Evolutionary conservation across 1,139 yeast genomes (phyloP).

Genomic region (Lodderomyces oxycetoniae): DNA sequence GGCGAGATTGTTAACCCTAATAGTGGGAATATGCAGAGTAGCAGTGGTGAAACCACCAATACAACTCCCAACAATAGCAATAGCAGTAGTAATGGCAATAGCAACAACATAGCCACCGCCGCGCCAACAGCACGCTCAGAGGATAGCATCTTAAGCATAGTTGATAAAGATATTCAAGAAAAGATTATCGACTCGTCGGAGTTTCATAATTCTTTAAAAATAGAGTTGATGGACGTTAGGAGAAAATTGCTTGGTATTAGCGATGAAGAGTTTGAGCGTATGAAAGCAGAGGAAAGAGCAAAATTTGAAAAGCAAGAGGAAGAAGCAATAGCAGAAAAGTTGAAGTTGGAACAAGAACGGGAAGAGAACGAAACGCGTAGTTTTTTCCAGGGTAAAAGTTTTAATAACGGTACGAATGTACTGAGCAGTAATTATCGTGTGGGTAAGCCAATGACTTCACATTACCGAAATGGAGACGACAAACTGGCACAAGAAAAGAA

Average conservation of each 20-base stretch:
- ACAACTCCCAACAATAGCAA: not conserved
- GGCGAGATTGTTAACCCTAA: constrained; percentile 29
- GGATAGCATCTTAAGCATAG: constrained; percentile 26
- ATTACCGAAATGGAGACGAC: not conserved
- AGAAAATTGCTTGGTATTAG: constrained; percentile 32
- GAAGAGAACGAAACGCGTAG: constrained; percentile 5
- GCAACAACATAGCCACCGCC: too few relatives aligned
- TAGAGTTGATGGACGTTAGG: constrained; percentile 34
- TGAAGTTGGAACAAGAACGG: constrained; percentile 11
- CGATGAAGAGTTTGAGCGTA: constrained; percentile 36
- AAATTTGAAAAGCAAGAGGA: constrained; percentile 10
- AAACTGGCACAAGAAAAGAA: constrained; percentile 3
- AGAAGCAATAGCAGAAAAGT: constrained; percentile 4
- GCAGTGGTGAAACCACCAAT: not conserved
- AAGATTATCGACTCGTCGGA: constrained; percentile 43
- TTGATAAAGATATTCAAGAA: constrained; percentile 45
- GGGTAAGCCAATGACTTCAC: not conserved
- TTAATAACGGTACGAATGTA: constrained; percentile 9
- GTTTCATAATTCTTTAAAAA: constrained; percentile 30
- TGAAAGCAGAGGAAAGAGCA: constrained; percentile 11
- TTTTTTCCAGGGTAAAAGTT: constrained; percentile 19
- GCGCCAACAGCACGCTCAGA: constrained; percentile 5
- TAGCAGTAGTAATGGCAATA: not conserved
- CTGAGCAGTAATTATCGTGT: constrained; percentile 11
- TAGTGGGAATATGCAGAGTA: not conserved